Percentiles rank a stretch among this genome's conserved stretches.
Conservation (phyloP, 2,329 filamentous ascomycete species). For the Fusarium sp. region DNA sequence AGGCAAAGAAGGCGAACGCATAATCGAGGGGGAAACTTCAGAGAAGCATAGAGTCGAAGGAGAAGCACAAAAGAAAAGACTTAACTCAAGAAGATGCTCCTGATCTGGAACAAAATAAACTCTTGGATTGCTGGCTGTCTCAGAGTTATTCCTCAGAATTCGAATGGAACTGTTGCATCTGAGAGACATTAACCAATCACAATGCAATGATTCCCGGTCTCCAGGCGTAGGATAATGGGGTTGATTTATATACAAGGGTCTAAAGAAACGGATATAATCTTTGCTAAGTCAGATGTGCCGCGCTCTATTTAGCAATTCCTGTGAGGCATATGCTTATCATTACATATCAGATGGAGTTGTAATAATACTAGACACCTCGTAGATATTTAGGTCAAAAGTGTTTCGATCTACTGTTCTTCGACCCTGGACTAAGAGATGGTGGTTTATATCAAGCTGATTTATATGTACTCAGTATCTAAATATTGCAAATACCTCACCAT, state of each 20-base stretch:
- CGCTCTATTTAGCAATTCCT: background rate
- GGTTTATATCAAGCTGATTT: background rate
- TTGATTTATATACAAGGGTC: background rate
- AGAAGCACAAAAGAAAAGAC: background rate
- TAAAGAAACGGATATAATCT: background rate
- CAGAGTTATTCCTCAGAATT: too few relatives aligned
- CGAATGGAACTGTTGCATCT: background rate
- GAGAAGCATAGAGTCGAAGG: background rate
- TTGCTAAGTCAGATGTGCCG: background rate
- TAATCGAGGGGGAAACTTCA: background rate
- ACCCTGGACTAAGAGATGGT: background rate
- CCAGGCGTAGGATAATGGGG: background rate
- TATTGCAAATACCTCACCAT: background rate
- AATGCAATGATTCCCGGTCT: background rate
- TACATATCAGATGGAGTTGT: background rate
- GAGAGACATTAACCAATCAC: background rate
- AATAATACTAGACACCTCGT: background rate
- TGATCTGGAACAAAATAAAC: background rate
- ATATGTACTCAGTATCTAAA: background rate
- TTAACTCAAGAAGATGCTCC: background rate
- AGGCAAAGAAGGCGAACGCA: conserved; percentile 21
- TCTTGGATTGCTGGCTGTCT: background rate
- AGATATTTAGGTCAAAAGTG: background rate
- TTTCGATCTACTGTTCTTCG: background rate
- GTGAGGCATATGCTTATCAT: background rate